Conservation (phyloP, 208 protist genomes). For the Acanthamoeba rhysodes region DNA sequence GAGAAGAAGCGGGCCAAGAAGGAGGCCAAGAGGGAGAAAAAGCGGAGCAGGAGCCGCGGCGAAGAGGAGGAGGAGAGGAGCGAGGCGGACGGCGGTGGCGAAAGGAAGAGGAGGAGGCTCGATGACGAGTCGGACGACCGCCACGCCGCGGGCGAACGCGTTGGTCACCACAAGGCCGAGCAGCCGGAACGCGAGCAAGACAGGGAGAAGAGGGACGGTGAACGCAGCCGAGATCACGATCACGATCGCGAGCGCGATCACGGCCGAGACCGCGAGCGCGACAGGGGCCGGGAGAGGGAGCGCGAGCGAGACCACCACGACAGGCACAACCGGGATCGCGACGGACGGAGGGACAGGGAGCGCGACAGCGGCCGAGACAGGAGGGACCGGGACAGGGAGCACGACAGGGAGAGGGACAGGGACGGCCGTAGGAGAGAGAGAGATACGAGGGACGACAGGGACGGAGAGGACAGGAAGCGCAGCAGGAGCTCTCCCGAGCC, state of each 20-base stretch:
- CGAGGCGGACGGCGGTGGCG: background rate
- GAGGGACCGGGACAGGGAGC: background rate
- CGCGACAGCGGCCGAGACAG: background rate
- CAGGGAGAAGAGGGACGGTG: background rate
- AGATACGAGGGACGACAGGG: background rate
- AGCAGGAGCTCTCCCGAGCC: background rate
- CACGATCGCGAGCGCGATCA: background rate
- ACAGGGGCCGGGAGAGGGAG: background rate
- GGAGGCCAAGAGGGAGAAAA: background rate
- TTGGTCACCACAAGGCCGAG: background rate
- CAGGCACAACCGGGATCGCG: background rate
- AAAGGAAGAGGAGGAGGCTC: background rate
- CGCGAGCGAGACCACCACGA: background rate
- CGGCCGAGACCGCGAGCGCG: too few relatives aligned
- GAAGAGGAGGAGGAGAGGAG: background rate
- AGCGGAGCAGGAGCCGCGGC: background rate
- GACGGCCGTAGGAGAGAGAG: background rate
- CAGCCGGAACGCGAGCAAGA: background rate
- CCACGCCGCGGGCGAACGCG: background rate
- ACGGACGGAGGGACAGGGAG: background rate
- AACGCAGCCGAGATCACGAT: background rate
- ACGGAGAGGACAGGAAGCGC: background rate
- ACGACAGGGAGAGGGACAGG: background rate
- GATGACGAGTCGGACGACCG: background rate
- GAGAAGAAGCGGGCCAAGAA: conserved; percentile 17